Percentiles rank a stretch among this genome's conserved stretches.
These are phyloP conservation scores for Aegilops bicornis DNA, from an alignment of 176 grass and related monocot species.

Conservation along the genomic window DNA sequence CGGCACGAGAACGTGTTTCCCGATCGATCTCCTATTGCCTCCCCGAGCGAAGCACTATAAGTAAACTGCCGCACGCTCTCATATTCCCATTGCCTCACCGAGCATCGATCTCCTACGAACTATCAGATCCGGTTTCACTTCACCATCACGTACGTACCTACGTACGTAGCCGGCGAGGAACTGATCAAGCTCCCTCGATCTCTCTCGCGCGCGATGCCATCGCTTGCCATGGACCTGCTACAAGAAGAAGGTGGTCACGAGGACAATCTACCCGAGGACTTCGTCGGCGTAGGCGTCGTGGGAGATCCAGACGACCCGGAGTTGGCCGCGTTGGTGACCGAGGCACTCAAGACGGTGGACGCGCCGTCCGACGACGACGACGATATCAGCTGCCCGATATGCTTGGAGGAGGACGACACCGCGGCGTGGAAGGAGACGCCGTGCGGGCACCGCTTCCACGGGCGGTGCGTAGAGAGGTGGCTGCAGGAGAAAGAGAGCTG, in stretches of 20 bases:
- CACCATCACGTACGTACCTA: not conserved
- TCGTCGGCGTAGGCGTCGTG: too few species aligned
- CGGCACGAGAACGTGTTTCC: too few species aligned
- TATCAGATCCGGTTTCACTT: not conserved
- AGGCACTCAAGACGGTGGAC: not conserved
- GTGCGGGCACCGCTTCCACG: conserved; percentile 13
- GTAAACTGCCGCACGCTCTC: too few species aligned
- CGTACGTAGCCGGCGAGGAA: too few species aligned
- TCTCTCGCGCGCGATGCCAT: not conserved
- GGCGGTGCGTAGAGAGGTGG: not conserved
- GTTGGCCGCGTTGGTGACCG: too few species aligned
- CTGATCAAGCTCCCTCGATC: too few species aligned
- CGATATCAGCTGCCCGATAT: not conserved
- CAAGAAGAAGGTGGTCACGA: not conserved
- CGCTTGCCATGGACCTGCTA: not conserved
- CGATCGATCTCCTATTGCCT: too few species aligned
- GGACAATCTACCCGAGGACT: not conserved
- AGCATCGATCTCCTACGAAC: not conserved
- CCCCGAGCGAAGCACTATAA: too few species aligned
- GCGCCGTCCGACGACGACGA: not conserved
- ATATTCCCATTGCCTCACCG: not conserved
- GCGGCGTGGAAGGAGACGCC: not conserved
- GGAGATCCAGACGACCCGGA: too few species aligned
- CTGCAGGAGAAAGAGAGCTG: not conserved
- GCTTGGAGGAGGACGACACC: not conserved